Percentiles rank a stretch among this genome's conserved stretches.
These are phyloP conservation scores for Cochlearia excelsa DNA, from an alignment of 345 rosid species.

Conservation along the genomic window DNA sequence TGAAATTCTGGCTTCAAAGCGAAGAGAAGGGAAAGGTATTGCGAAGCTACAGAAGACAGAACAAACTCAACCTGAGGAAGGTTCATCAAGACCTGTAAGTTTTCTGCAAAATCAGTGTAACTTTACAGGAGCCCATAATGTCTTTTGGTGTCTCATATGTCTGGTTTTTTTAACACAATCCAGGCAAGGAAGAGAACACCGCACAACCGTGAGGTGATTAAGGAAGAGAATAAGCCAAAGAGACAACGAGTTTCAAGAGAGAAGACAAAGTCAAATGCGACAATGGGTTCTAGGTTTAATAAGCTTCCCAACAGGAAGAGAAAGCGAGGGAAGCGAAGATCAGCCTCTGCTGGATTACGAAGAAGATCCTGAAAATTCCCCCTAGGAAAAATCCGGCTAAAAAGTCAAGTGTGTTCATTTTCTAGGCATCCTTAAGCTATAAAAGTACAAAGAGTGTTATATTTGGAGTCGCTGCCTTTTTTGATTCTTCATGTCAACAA, in stretches of 20 bases:
- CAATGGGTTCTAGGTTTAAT: conserved; percentile 44
- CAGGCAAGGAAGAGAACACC: conserved; percentile 37
- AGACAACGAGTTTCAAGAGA: conserved; percentile 31
- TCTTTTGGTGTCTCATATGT: conserved; percentile 4
- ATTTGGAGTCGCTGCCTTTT: conserved; percentile 1
- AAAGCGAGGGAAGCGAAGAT: conserved; percentile 49
- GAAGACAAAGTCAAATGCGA: conserved; percentile 27
- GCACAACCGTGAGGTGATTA: conserved; percentile 39
- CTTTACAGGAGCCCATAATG: not conserved
- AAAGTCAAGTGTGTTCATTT: conserved; percentile 4
- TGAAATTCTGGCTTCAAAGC: conserved; percentile 38
- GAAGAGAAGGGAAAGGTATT: conserved; percentile 41
- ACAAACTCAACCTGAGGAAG: conserved; percentile 35
- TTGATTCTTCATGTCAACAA: conserved; percentile 23
- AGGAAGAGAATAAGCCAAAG: conserved; percentile 44
- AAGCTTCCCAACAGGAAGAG: conserved; percentile 46
- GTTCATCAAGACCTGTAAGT: conserved; percentile 47
- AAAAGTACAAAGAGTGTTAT: conserved; percentile 23
- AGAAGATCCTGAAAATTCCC: conserved; percentile 33
- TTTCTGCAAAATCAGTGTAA: not conserved
- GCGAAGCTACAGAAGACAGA: conserved; percentile 27
- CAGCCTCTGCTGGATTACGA: conserved; percentile 40
- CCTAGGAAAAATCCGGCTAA: not conserved
- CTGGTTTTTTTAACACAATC: not conserved
- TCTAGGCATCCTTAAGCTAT: conserved; percentile 7